Evolutionary conservation across 164 flowering plant genomes (phyloP).

Genomic region (Aristolochia contorta): DNA sequence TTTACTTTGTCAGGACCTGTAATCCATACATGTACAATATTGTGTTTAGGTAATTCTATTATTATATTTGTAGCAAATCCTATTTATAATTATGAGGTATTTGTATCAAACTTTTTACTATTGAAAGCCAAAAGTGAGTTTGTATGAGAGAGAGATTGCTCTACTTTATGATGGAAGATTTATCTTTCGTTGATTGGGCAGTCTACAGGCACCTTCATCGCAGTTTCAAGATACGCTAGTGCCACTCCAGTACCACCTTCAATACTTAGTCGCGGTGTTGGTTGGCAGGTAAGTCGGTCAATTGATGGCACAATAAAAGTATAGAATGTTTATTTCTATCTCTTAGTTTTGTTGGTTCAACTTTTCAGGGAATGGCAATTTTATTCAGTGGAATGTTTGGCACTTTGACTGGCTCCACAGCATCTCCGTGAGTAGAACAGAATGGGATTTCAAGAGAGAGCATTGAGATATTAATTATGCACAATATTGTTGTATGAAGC

Average conservation of each 20-base stretch:
- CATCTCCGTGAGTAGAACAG: slow-evolving; percentile 48
- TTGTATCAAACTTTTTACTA: too few species aligned
- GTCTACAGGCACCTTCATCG: slow-evolving; percentile 68
- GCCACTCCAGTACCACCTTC: slow-evolving; percentile 85
- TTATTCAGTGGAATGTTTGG: slow-evolving; percentile 72
- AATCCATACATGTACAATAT: too few species aligned
- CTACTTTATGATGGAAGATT: too few species aligned
- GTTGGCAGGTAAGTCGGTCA: slow-evolving; percentile 55
- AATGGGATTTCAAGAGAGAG: too few species aligned
- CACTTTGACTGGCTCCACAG: slow-evolving; percentile 61
- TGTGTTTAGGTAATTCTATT: too few species aligned
- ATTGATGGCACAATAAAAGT: background rate
- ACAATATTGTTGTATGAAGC: too few species aligned
- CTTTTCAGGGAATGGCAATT: slow-evolving; percentile 65
- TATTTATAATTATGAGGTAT: too few species aligned
- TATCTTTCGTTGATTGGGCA: slow-evolving; percentile 16
- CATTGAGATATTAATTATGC: too few species aligned
- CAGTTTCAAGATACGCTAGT: slow-evolving; percentile 58
- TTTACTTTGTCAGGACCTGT: too few species aligned
- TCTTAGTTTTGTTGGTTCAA: background rate
- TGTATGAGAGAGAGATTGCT: too few species aligned
- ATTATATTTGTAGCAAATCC: too few species aligned
- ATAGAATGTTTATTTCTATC: background rate
- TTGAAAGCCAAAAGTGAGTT: too few species aligned
- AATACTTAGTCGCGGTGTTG: slow-evolving; percentile 60